Conservation (phyloP, 306 rosid genomes). For the Castanea sativa region DNA sequence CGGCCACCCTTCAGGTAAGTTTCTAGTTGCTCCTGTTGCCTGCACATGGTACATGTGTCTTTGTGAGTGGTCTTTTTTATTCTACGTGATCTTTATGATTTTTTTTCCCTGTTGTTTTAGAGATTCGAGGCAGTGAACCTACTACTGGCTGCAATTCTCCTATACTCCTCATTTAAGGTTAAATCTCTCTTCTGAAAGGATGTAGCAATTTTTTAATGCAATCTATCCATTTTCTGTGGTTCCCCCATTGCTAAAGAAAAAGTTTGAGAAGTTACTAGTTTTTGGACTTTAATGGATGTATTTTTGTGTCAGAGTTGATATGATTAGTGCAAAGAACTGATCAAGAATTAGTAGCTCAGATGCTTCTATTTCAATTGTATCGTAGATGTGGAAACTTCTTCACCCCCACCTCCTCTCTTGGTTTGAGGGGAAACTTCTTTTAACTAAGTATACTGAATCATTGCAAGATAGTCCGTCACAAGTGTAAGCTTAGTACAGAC, state of each 20-base stretch:
- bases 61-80: slow-evolving; percentile 8
- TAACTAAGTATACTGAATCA: background rate
- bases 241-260: background rate
- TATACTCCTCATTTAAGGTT: slow-evolving; percentile 87
- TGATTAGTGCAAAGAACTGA: background rate
- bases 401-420: no score
- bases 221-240: background rate
- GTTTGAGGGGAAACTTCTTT: background rate
- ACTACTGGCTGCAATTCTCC: slow-evolving; percentile 72
- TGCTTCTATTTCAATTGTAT: background rate
- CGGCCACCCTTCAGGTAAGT: slow-evolving; percentile 79
- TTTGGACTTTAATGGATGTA: background rate
- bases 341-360: background rate
- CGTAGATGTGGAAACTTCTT: background rate
- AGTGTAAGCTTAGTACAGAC: background rate
- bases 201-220: background rate
- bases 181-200: slow-evolving; percentile 8
- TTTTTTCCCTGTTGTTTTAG: slow-evolving; percentile 40
- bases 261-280: background rate
- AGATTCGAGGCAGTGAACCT: slow-evolving; percentile 89
- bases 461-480: background rate
- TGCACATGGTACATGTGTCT: background rate
- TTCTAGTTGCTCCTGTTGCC: slow-evolving; percentile 13
- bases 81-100: slow-evolving; percentile 16
- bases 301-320: background rate